Evolutionary conservation across 345 rosid genomes (phyloP), one percentile per base, ranked within the genome.

Genomic region (Dipteronia sinensis): DNA sequence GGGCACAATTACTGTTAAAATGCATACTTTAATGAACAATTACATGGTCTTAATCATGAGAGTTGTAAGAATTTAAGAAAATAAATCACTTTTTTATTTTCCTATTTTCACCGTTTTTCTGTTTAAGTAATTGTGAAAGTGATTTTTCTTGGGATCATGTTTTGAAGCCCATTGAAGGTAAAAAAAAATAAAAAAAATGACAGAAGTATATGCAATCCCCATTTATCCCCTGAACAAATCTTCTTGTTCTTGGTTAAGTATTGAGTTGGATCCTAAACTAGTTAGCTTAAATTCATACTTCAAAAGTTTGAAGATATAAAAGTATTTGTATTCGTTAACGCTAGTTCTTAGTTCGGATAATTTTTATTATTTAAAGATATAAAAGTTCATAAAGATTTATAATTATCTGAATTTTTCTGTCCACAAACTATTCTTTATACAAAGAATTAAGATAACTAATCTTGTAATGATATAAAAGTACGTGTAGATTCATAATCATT

Each of bases 1-100:
- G 38, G 38, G 38, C 38, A 34, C 0, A 64, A 47, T 17, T 61
- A 62, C 77, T 73, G 40, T 73, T 46, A 11, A 74, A 74, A 62
- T 44, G 42, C 69, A 16, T 44, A 74, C 59, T 0, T 25, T 23
- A 10, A 34, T 72, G 27, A 55, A 20, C 5, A 68, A 40, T 42
- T 19, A 44, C 47, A 10, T n/a, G 55, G 51, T 68, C 16, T 68
- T 68, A 34, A 31, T 66, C 70, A 66, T 68, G 12, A n/a, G 31
- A 42, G 20, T 44, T n/a, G 25, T 20, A 2, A 65, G 61, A 49
- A n/a, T 17, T 17, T 5, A 51, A n/a, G 20, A 58, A 40, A 68
- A 20, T 40, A n/a, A 19, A 3, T 73, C 10, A 67, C 9, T 49
- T 64, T 49, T 42, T 5, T 63, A 58, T 53, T 12, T 42, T 44